Conservation (phyloP, 768 basidiomycete species). For the Boletus edulis region DNA sequence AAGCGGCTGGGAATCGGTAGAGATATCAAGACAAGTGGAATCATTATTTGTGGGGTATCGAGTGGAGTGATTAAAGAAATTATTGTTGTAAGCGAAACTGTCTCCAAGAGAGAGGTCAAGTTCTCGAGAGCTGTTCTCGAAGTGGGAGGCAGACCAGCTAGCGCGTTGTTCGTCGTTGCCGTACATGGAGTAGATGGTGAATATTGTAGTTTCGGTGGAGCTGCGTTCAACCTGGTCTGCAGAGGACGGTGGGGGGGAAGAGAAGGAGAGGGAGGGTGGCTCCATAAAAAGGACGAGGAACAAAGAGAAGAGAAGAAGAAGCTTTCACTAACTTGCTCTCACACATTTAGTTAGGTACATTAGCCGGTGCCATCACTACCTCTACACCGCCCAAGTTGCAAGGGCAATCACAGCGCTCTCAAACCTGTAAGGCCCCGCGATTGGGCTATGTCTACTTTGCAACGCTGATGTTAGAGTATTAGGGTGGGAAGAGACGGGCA, state of each 20-base stretch:
- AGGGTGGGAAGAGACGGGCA: too few relatives aligned
- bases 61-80: constrained; percentile 28
- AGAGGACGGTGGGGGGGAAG: constrained; percentile 18
- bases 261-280: constrained; percentile 37
- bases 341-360: neutral
- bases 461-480: too few relatives aligned
- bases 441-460: too few relatives aligned
- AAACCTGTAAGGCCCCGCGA: too few relatives aligned
- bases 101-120: constrained; percentile 34
- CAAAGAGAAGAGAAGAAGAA: neutral
- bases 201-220: constrained; percentile 73
- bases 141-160: constrained; percentile 46
- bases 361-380: too few relatives aligned
- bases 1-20: constrained; percentile 22
- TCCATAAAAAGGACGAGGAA: constrained; percentile 33
- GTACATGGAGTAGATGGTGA: constrained; percentile 88
- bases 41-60: constrained; percentile 21
- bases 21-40: constrained; percentile 30
- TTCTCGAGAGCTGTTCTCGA: constrained; percentile 38
- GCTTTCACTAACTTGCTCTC: neutral
- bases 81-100: constrained; percentile 31
- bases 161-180: constrained; percentile 50
- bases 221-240: constrained; percentile 42
- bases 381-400: too few relatives aligned
- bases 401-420: too few relatives aligned